phyloP scores from a whole-genome alignment of 1,284 basidiomycete genomes.

The Leccinum proximum region DNA sequence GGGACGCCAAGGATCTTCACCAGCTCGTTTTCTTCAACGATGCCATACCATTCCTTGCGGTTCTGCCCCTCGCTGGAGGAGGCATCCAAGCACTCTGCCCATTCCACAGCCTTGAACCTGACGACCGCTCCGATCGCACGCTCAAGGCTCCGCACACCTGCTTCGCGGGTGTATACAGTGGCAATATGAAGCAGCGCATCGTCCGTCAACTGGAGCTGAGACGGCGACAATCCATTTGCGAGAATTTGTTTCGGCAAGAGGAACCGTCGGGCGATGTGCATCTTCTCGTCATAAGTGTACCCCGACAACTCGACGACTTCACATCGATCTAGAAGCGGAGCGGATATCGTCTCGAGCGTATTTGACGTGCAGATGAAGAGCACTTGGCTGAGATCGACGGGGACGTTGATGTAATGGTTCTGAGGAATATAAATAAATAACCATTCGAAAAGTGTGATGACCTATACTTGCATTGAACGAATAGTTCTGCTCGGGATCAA shows the following conservation, averaged over 20 bases:
- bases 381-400: constrained; percentile 84
- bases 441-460: neutral
- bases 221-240: constrained; percentile 61
- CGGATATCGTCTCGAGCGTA: constrained; percentile 84
- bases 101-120: constrained; percentile 87
- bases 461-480: constrained; percentile 64
- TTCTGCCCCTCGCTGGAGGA: constrained; percentile 12
- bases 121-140: constrained; percentile 85
- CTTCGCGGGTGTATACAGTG: constrained; percentile 82
- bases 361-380: constrained; percentile 92
- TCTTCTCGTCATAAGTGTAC: constrained; percentile 91
- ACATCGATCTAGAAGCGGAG: constrained; percentile 76
- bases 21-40: constrained; percentile 72
- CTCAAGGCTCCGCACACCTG: constrained; percentile 91
- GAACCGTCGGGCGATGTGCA: constrained; percentile 84
- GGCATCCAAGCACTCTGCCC: constrained; percentile 69
- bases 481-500: constrained; percentile 92
- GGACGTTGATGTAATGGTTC: constrained; percentile 93
- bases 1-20: constrained; percentile 84
- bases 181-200: constrained; percentile 70
- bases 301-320: constrained; percentile 51
- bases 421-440: constrained; percentile 29
- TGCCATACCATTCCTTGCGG: constrained; percentile 50
- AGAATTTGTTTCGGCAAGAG: constrained; percentile 82
- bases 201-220: constrained; percentile 60